A percentile compares a stretch with the other conserved stretches of the same genome.
Conservation (phyloP, 306 rosid genomes). For the Prunus davidiana region DNA sequence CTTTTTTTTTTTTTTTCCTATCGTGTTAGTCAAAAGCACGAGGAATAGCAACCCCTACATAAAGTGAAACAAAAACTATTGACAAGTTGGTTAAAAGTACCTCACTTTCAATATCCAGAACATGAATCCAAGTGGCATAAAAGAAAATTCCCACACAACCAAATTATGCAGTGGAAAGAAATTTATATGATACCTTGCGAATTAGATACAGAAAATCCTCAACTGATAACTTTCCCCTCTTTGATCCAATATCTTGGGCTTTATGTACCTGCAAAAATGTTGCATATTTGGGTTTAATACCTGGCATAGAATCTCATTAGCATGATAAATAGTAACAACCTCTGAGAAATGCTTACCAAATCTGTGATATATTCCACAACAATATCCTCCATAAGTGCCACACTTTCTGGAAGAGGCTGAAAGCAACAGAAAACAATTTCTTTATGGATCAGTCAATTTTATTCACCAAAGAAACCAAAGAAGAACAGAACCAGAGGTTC, state of each 20-base stretch:
- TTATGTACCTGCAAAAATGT: slow-evolving; percentile 63
- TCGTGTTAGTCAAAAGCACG: background rate
- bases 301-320: slow-evolving; percentile 4
- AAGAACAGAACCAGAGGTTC: background rate
- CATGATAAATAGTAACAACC: background rate
- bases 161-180: background rate
- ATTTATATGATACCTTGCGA: slow-evolving; percentile 61
- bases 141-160: background rate
- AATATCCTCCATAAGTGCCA: slow-evolving; percentile 89
- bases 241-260: slow-evolving; percentile 92
- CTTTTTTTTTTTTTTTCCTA: background rate
- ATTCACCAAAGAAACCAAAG: background rate
- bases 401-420: slow-evolving; percentile 91
- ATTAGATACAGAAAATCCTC: slow-evolving; percentile 86
- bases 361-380: slow-evolving; percentile 84
- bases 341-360: slow-evolving; percentile 42
- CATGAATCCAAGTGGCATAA: background rate
- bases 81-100: background rate
- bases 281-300: slow-evolving; percentile 14
- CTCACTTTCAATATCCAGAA: background rate
- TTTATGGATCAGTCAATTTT: background rate
- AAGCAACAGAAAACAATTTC: slow-evolving; percentile 7
- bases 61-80: background rate
- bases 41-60: background rate
- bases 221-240: slow-evolving; percentile 81